Evolutionary conservation across 148 eudicot species (phyloP).

Genomic region (Spergularia bocconei): DNA sequence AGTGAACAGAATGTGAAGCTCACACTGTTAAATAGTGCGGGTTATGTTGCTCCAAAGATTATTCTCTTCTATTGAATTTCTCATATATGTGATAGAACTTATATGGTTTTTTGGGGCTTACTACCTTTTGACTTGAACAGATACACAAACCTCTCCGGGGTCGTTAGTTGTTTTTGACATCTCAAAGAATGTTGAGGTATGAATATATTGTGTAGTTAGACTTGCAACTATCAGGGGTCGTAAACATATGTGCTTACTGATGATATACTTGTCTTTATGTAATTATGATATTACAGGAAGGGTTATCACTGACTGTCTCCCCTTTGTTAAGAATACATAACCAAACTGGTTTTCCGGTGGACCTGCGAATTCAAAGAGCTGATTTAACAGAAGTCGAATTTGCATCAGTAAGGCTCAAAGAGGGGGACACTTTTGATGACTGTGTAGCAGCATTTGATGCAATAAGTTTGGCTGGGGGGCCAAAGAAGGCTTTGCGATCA

Average conservation of each 20-base stretch:
- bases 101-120: not conserved
- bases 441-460: constrained; percentile 87
- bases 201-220: constrained; percentile 2
- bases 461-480: constrained; percentile 58
- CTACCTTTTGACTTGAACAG: constrained; percentile 39
- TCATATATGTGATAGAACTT: not conserved
- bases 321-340: constrained; percentile 83
- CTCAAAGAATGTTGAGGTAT: constrained; percentile 71
- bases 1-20: not conserved
- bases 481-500: constrained; percentile 77
- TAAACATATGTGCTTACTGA: not conserved
- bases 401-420: constrained; percentile 62
- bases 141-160: constrained; percentile 69
- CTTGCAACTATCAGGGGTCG: not conserved
- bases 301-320: constrained; percentile 62
- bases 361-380: constrained; percentile 79
- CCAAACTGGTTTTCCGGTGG: constrained; percentile 70
- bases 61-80: not conserved
- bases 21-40: not conserved
- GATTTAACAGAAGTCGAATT: constrained; percentile 52
- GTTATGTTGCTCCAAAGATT: not conserved
- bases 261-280: not conserved
- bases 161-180: constrained; percentile 77
- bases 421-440: constrained; percentile 77
- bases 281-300: constrained; percentile 57